A percentile compares a stretch with the other conserved stretches of the same genome.
These are phyloP conservation scores for Podospora sp. DNA, from an alignment of 495 filamentous ascomycete species.

Conservation along the genomic window DNA sequence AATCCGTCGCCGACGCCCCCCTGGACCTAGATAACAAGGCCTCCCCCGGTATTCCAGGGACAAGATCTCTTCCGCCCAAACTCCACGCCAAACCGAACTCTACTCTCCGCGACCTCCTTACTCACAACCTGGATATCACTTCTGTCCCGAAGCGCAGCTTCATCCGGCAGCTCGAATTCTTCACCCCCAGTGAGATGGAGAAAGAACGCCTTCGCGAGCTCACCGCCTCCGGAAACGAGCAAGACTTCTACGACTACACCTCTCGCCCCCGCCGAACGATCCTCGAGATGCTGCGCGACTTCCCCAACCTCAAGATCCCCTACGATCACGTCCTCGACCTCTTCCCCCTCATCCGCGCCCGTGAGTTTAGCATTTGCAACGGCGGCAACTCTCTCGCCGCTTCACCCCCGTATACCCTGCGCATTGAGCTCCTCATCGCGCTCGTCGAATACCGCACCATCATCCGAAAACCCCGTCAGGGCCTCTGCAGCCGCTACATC, in stretches of 20 bases:
- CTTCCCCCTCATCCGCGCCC: conserved; percentile 72
- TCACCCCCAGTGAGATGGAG: conserved; percentile 70
- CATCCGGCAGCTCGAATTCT: conserved; percentile 73
- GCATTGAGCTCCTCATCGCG: conserved; percentile 80
- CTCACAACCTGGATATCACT: conserved; percentile 82
- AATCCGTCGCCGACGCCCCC: conserved; percentile 62
- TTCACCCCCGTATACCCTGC: conserved; percentile 28
- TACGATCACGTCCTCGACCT: conserved; percentile 68
- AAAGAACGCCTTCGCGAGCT: conserved; percentile 84
- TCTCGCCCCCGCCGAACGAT: conserved; percentile 89
- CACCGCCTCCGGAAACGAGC: conserved; percentile 69
- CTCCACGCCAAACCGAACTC: conserved; percentile 14
- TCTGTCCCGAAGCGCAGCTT: conserved; percentile 87
- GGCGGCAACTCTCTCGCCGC: conserved; percentile 52
- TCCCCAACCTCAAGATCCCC: conserved; percentile 79
- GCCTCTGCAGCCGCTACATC: conserved; percentile 88
- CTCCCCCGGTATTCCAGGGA: neutral
- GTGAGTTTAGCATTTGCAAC: conserved; percentile 88
- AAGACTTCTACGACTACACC: conserved; percentile 95
- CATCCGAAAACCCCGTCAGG: conserved; percentile 80
- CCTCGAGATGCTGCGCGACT: conserved; percentile 88
- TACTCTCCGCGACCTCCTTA: conserved; percentile 76
- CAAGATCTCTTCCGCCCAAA: conserved; percentile 6
- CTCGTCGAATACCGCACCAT: conserved; percentile 90
- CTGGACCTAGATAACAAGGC: neutral